phyloP scores from a whole-genome alignment of 805 yeast genomes.

The Yarrowia sp. region DNA sequence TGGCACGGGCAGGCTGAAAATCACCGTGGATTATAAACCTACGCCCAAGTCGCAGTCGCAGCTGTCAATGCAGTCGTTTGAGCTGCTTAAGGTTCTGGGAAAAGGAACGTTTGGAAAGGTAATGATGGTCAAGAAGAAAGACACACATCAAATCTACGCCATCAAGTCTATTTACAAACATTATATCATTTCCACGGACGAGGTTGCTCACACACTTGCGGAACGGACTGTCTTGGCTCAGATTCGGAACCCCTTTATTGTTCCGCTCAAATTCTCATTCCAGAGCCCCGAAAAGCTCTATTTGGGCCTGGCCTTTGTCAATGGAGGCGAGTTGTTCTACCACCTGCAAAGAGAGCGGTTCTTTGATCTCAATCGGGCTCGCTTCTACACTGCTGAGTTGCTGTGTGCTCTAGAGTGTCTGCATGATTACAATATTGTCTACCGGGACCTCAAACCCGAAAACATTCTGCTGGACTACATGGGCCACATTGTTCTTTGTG shows the following conservation, averaged over 20 bases:
- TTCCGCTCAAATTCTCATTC: conserved; percentile 93
- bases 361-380: conserved; percentile 87
- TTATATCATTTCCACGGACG: conserved; percentile 90
- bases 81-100: conserved; percentile 91
- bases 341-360: conserved; percentile 91
- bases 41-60: conserved; percentile 57
- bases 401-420: conserved; percentile 90
- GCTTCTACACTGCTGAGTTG: conserved; percentile 93
- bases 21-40: conserved; percentile 75
- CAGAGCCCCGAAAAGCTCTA: conserved; percentile 95
- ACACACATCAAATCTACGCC: conserved; percentile 93
- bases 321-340: conserved; percentile 96
- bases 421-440: conserved; percentile 89
- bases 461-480: conserved; percentile 93
- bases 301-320: conserved; percentile 87
- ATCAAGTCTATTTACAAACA: conserved; percentile 92
- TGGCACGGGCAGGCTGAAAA: conserved; percentile 51
- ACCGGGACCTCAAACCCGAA: conserved; percentile 95
- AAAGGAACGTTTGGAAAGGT: conserved; percentile 99
- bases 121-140: conserved; percentile 97
- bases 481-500: conserved; percentile 97
- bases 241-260: conserved; percentile 93
- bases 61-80: conserved; percentile 88
- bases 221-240: conserved; percentile 94
- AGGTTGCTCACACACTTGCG: conserved; percentile 94